These are phyloP conservation scores for Agapanthus africanus DNA, from an alignment of 106 monocot genomes.

Conservation along the genomic window DNA sequence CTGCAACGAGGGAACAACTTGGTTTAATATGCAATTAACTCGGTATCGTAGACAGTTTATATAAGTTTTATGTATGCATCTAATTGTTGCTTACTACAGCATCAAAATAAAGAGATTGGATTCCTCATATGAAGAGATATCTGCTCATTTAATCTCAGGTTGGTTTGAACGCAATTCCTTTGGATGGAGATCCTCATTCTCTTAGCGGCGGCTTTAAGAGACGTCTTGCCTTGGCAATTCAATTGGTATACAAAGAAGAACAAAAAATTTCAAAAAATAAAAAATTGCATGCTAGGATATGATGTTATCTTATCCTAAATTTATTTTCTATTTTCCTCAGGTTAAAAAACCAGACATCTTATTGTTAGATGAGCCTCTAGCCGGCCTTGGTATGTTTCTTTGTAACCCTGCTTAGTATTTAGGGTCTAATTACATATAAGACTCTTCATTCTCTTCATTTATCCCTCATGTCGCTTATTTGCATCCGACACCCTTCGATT, in stretches of 20 bases:
- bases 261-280: too few species aligned
- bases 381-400: slow-evolving; percentile 73
- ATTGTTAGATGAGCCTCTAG: slow-evolving; percentile 91
- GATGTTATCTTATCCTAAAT: not conserved
- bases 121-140: too few species aligned
- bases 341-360: slow-evolving; percentile 83
- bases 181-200: slow-evolving; percentile 67
- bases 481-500: too few species aligned
- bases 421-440: too few species aligned
- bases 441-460: too few species aligned
- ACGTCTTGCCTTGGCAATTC: slow-evolving; percentile 76
- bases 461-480: too few species aligned
- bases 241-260: slow-evolving; percentile 46
- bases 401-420: not conserved
- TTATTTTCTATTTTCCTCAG: slow-evolving; percentile 27
- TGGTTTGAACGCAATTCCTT: slow-evolving; percentile 54
- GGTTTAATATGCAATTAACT: slow-evolving; percentile 74
- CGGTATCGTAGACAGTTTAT: slow-evolving; percentile 33
- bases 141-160: slow-evolving; percentile 40
- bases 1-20: slow-evolving; percentile 47
- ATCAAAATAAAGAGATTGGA: not conserved
- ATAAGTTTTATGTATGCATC: slow-evolving; percentile 9
- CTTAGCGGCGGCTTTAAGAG: slow-evolving; percentile 78
- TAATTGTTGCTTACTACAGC: not conserved
- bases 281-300: too few species aligned